These are phyloP conservation scores for Aspergillus phoenicis DNA, from an alignment of 2,329 filamentous ascomycete genomes.

Conservation along the genomic window DNA sequence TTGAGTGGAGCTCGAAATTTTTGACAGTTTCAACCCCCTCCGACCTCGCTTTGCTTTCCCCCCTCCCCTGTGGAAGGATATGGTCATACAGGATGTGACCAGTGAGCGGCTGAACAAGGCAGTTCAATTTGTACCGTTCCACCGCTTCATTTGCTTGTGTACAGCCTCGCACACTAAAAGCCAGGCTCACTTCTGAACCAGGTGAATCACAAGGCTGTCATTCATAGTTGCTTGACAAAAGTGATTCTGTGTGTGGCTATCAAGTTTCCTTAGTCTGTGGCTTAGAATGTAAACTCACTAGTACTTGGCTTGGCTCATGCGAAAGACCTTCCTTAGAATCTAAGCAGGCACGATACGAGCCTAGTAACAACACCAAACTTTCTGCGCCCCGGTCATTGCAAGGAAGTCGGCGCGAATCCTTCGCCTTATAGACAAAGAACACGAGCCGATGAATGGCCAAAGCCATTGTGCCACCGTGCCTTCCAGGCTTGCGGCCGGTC, in stretches of 20 bases:
- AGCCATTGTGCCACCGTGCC: not conserved
- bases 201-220: not conserved
- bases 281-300: not conserved
- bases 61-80: not conserved
- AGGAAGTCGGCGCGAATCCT: not conserved
- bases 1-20: not conserved
- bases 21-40: not conserved
- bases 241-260: not conserved
- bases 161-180: not conserved
- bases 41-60: not conserved
- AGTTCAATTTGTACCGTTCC: not conserved
- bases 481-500: not conserved
- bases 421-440: not conserved
- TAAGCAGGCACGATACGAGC: slow-evolving; percentile 7
- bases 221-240: not conserved
- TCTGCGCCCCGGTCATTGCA: not conserved
- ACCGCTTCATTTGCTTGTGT: not conserved
- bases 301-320: not conserved
- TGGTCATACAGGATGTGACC: not conserved
- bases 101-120: not conserved
- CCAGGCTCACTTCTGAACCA: not conserved
- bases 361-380: slow-evolving; percentile 1
- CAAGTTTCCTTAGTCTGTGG: not conserved
- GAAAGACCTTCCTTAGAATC: not conserved
- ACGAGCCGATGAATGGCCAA: not conserved